Evolutionary conservation across 2,329 filamentous ascomycete species (phyloP), one percentile per base, ranked within the genome.

Genomic region (Huntiella decipiens): DNA sequence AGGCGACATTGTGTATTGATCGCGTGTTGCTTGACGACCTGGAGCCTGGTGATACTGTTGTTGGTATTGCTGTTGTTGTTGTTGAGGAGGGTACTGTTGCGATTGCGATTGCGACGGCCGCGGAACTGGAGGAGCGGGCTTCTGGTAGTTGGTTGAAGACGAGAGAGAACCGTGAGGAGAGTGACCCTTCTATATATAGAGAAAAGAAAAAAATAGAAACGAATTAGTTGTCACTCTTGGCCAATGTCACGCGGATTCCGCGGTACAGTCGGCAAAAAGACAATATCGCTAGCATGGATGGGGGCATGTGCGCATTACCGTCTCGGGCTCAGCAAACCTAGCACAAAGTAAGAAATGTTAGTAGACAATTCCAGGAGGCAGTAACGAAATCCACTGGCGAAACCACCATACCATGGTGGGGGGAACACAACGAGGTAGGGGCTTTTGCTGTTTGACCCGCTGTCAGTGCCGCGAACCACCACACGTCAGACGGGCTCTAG

Each of bases 251-350:
- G 31, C 11, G 34, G 12, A 32, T 34, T 17, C 7, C 13, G 10
- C 10, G 28, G 15, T 15, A 43, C 33, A 43, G 34, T 43, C 13
- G 40, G 40, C 10, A 45, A 11, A 45, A 28, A 38, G 37, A 13
- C 33, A 19, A 34, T 32, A 43, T 31, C 28, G 15, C 22, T 33
- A 48, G 16, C 22, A 38, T 42, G 19, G 22, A 33, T 17, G 37
- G 31, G 11, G 12, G 38, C 50, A 38, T 45, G 38, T 42, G 19
- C 43, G 36, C 61, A 51, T 66, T 28, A 79, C 77, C 63, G 74
- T 68, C 53, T 85, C 80, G 38, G 82, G 81, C 63, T 86, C 80
- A 51, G 79, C 80, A 59, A 85, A 82, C 56, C 77, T 81, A 56
- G 53, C 41, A 43, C 40, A 47, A 33, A 17, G 44, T 28, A 32